These are phyloP conservation scores for Aspergillus sp. DNA, from an alignment of 2,329 filamentous ascomycete species.

Conservation along the genomic window DNA sequence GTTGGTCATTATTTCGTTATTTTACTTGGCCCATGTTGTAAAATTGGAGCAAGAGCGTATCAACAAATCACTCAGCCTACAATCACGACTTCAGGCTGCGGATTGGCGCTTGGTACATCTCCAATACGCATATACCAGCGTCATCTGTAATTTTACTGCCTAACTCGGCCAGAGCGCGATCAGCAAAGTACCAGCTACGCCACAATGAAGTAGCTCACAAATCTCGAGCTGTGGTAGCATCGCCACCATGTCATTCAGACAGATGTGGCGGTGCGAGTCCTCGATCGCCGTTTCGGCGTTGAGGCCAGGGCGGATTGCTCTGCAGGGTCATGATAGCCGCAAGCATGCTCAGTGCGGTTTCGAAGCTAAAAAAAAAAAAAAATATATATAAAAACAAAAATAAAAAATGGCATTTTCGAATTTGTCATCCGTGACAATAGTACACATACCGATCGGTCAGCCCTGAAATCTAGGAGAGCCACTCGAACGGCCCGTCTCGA, in stretches of 20 bases:
- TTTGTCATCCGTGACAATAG: conserved; percentile 21
- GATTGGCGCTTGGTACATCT: neutral
- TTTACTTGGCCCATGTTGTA: neutral
- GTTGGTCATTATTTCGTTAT: neutral
- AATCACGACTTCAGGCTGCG: neutral
- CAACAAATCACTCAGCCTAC: neutral
- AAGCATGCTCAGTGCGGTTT: neutral
- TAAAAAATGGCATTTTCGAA: conserved; percentile 1
- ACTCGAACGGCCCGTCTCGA: conserved; percentile 1
- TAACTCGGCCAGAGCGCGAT: neutral
- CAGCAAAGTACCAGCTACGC: neutral
- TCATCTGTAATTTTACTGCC: conserved; percentile 7
- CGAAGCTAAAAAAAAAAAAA: neutral
- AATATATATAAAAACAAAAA: neutral
- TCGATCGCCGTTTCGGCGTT: neutral
- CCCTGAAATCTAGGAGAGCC: neutral
- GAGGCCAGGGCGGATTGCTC: neutral
- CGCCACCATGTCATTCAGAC: neutral
- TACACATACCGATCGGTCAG: conserved; percentile 3
- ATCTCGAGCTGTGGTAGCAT: neutral
- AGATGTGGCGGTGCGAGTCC: conserved; percentile 7
- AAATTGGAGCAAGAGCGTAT: neutral
- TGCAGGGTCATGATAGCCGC: conserved; percentile 8
- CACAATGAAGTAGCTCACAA: neutral
- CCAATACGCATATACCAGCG: neutral